Evolutionary conservation across 2,329 filamentous ascomycete genomes (phyloP).

Genomic region (Stachybotrys chlorohalonatus): DNA sequence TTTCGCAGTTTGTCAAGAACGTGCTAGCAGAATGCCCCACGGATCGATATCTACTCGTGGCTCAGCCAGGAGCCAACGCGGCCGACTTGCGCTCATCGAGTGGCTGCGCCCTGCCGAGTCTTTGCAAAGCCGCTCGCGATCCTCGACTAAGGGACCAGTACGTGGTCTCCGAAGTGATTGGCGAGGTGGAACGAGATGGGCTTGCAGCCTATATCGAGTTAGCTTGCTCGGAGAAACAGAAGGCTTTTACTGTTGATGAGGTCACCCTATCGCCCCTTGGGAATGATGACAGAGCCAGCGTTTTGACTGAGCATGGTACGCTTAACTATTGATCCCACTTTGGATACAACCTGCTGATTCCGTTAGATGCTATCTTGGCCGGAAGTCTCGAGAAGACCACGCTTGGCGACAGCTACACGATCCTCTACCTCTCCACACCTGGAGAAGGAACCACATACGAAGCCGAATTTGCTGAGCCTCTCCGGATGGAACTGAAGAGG

Average conservation of each 20-base stretch:
- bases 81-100: conserved; percentile 51
- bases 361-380: conserved; percentile 41
- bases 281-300: conserved; percentile 29
- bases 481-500: conserved; percentile 70
- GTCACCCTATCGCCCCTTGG: conserved; percentile 32
- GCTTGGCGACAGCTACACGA: conserved; percentile 50
- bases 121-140: conserved; percentile 31
- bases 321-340: neutral
- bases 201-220: conserved; percentile 34
- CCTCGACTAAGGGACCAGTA: conserved; percentile 28
- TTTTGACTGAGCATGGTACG: conserved; percentile 39
- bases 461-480: conserved; percentile 49
- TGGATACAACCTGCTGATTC: neutral
- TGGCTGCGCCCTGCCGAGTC: conserved; percentile 43
- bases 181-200: conserved; percentile 31
- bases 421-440: conserved; percentile 66
- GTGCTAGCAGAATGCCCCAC: conserved; percentile 62
- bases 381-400: conserved; percentile 32
- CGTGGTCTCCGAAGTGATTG: conserved; percentile 50
- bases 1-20: conserved; percentile 32
- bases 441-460: conserved; percentile 49
- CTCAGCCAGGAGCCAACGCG: conserved; percentile 65
- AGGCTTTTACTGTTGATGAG: conserved; percentile 28
- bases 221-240: conserved; percentile 33
- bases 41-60: conserved; percentile 66